phyloP scores from a whole-genome alignment of 2,329 filamentous ascomycete species.

The Eutypella sp. region DNA sequence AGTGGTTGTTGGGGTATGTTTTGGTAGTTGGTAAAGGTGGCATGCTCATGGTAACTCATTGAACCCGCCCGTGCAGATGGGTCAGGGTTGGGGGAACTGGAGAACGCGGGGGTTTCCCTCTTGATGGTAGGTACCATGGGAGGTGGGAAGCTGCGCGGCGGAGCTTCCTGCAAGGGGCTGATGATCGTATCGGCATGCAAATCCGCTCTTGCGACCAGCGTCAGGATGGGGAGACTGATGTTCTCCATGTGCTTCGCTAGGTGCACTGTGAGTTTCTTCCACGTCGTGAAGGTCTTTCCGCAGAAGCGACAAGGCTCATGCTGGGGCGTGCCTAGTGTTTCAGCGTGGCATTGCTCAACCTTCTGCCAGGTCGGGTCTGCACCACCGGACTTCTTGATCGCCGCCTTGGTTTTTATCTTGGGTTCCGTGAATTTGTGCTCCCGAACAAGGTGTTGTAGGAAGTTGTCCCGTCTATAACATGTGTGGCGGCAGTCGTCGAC shows the following conservation, averaged over 20 bases:
- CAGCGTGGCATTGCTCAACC: constrained; percentile 71
- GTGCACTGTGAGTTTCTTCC: constrained; percentile 94
- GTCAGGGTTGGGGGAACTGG: constrained; percentile 13
- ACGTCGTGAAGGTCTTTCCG: constrained; percentile 71
- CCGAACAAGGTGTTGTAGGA: constrained; percentile 84
- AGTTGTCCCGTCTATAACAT: constrained; percentile 88
- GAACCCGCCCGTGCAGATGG: constrained; percentile 9
- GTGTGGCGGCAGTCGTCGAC: constrained; percentile 74
- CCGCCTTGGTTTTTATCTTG: constrained; percentile 68
- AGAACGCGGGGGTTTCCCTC: constrained; percentile 21
- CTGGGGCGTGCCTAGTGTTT: constrained; percentile 60
- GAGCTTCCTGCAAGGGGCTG: constrained; percentile 59
- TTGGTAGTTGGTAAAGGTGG: constrained; percentile 6
- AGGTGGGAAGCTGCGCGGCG: constrained; percentile 33
- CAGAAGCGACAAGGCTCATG: constrained; percentile 87
- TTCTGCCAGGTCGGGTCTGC: constrained; percentile 68
- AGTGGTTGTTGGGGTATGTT: constrained; percentile 13
- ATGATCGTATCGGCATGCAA: constrained; percentile 60
- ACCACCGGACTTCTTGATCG: constrained; percentile 54
- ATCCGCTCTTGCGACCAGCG: constrained; percentile 47
- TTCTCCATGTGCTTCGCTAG: constrained; percentile 92
- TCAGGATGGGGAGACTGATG: constrained; percentile 75
- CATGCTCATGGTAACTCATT: constrained; percentile 14
- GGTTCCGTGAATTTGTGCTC: constrained; percentile 86
- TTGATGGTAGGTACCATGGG: constrained; percentile 27